These are phyloP conservation scores for Aureobasidium sp. DNA, from an alignment of 2,329 filamentous ascomycete genomes.

Conservation along the genomic window DNA sequence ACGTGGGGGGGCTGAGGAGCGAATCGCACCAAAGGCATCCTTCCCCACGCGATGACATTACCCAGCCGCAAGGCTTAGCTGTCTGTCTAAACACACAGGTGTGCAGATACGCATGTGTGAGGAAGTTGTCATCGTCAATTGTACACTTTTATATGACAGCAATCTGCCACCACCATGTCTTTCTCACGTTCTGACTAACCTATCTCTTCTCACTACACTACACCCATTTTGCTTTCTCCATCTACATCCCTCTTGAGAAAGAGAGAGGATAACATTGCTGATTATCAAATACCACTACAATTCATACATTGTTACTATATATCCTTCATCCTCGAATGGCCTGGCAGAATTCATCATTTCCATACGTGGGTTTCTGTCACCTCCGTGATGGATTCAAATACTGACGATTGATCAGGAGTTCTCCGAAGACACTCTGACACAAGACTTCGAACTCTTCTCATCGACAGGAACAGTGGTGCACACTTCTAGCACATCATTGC, in stretches of 20 bases:
- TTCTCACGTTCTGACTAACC: background rate
- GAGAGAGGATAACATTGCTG: background rate
- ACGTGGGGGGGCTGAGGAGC: background rate
- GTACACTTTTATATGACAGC: background rate
- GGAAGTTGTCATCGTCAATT: background rate
- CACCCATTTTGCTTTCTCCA: background rate
- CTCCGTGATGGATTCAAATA: too few relatives aligned
- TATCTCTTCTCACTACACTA: background rate
- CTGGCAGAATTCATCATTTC: background rate
- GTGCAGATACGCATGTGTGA: background rate
- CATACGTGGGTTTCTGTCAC: background rate
- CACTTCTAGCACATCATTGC: too few relatives aligned
- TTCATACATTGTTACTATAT: background rate
- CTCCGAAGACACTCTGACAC: background rate
- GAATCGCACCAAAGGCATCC: background rate
- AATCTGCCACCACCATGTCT: background rate
- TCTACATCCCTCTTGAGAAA: background rate
- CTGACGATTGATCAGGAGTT: background rate
- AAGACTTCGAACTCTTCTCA: constrained; percentile 1
- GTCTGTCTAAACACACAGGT: background rate
- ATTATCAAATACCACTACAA: background rate
- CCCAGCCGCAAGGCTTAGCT: background rate
- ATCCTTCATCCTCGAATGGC: background rate
- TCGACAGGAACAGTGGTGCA: background rate
- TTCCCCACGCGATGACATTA: background rate